A percentile compares a stretch with the other conserved stretches of the same genome.
Conservation (phyloP, 2,329 filamentous ascomycete species). For the Colletotrichum aenigma region DNA sequence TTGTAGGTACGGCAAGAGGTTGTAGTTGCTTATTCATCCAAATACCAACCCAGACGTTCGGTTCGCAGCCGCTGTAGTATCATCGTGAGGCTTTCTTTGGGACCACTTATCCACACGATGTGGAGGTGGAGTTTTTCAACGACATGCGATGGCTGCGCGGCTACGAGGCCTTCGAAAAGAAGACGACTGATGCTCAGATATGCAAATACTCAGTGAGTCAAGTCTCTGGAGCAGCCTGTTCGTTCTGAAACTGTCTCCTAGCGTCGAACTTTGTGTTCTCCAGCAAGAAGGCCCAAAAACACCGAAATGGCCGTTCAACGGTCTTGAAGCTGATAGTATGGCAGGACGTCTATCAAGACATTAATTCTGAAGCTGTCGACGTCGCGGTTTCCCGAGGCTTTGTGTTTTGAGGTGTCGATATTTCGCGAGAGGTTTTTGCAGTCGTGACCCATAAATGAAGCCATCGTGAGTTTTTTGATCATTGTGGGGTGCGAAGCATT, state of each 20-base stretch:
- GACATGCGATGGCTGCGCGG: background rate
- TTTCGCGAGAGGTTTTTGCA: background rate
- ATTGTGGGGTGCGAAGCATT: background rate
- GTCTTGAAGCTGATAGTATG: background rate
- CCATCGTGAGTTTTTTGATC: constrained; percentile 4
- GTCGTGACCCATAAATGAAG: constrained; percentile 7
- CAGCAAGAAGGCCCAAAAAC: background rate
- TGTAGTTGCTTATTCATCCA: background rate
- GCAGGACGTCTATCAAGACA: background rate
- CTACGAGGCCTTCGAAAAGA: background rate
- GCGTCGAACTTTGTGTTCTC: background rate
- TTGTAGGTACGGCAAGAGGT: background rate
- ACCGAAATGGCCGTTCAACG: background rate
- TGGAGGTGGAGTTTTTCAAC: background rate
- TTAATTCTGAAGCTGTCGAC: background rate
- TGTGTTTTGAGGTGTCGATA: background rate
- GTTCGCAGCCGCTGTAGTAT: background rate
- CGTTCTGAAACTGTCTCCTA: background rate
- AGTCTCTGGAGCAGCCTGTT: background rate
- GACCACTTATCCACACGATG: background rate
- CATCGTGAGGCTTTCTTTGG: background rate
- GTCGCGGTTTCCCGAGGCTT: background rate
- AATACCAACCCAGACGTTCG: background rate
- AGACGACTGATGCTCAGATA: background rate
- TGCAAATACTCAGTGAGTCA: background rate